Evolutionary conservation across 371 early-diverging fungal species (phyloP).

Genomic region (Nematocida sp.): DNA sequence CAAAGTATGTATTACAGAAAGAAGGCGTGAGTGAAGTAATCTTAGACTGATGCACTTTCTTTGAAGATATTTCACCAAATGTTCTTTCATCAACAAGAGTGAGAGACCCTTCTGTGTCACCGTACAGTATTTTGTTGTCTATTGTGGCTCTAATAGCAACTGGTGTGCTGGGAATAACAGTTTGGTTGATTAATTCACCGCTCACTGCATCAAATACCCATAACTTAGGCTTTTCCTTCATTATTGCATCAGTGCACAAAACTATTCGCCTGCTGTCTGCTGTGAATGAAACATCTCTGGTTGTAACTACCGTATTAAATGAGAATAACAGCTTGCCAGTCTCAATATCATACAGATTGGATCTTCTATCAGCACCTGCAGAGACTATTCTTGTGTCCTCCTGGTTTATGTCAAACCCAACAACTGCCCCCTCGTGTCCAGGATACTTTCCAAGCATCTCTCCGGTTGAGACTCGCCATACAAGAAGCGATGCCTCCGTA

Average conservation of each 20-base stretch:
- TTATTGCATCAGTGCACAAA: constrained; percentile 81
- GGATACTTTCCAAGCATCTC: constrained; percentile 88
- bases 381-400: constrained; percentile 77
- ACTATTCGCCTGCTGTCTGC: constrained; percentile 79
- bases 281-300: constrained; percentile 83
- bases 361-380: constrained; percentile 87
- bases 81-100: constrained; percentile 62
- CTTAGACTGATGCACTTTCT: constrained; percentile 73
- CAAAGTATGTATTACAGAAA: constrained; percentile 84
- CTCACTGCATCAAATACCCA: constrained; percentile 76
- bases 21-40: constrained; percentile 90
- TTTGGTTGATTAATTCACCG: constrained; percentile 60
- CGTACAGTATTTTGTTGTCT: constrained; percentile 73
- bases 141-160: constrained; percentile 84
- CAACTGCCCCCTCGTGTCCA: constrained; percentile 88
- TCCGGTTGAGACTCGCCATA: constrained; percentile 87
- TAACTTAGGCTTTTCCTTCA: constrained; percentile 81
- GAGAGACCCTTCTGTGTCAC: constrained; percentile 73
- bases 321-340: constrained; percentile 82
- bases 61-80: constrained; percentile 71
- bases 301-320: constrained; percentile 82
- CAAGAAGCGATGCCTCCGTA: constrained; percentile 84
- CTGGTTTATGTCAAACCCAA: constrained; percentile 75
- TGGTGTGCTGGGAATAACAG: constrained; percentile 81
- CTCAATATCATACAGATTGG: constrained; percentile 86